Evolutionary conservation across 331 rosid species (phyloP).

Genomic region (Malus hybrid): DNA sequence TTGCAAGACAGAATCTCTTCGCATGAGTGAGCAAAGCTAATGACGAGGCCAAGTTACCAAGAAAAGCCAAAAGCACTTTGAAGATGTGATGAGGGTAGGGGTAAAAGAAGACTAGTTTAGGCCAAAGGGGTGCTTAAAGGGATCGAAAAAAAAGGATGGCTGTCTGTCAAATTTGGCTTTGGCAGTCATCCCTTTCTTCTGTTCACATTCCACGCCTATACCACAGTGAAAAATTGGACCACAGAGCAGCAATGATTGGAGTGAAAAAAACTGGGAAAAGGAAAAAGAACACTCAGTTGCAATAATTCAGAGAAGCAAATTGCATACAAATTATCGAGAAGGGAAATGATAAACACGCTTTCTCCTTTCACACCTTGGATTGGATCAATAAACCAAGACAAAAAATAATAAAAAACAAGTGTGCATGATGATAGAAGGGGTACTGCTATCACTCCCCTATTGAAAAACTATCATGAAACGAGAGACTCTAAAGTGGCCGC

Average conservation of each 20-base stretch:
- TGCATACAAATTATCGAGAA: background rate
- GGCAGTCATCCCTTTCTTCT: background rate
- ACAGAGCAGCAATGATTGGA: background rate
- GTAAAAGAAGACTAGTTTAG: background rate
- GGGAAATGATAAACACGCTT: too few species aligned
- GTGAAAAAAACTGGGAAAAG: too few species aligned
- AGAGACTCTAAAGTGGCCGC: background rate
- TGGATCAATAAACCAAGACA: too few species aligned
- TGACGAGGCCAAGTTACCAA: background rate
- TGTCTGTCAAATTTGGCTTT: background rate
- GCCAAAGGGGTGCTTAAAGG: slow-evolving; percentile 1
- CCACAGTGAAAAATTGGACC: background rate
- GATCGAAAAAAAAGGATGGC: background rate
- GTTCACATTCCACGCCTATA: background rate
- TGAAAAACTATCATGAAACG: background rate
- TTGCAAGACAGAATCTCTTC: background rate
- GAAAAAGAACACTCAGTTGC: background rate
- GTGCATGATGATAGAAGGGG: background rate
- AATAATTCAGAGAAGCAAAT: background rate
- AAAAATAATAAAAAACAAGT: too few species aligned
- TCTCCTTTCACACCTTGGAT: too few species aligned
- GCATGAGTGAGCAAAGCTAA: background rate
- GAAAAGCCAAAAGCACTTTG: background rate
- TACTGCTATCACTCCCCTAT: background rate
- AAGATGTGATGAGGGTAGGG: background rate